Evolutionary conservation across 768 basidiomycete species (phyloP).

Genomic region (Rhodotorula toruloides): DNA sequence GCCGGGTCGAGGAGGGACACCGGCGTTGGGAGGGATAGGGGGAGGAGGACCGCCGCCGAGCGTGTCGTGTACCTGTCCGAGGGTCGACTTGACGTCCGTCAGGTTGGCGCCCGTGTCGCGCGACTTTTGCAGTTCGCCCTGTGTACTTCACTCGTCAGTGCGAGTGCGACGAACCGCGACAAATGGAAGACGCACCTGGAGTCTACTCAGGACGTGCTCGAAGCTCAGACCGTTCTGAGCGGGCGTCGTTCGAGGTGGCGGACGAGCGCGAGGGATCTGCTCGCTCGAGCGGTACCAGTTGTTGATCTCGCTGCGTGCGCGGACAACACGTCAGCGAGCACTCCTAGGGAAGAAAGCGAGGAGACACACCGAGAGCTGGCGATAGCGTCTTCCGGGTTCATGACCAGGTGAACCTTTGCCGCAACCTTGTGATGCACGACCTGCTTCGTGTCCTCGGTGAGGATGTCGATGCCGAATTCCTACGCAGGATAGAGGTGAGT

Average conservation of each 20-base stretch:
- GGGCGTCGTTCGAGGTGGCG: not conserved
- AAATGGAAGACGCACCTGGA: slow-evolving; percentile 54
- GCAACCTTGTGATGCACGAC: slow-evolving; percentile 99
- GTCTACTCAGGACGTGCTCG: slow-evolving; percentile 78
- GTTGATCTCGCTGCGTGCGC: slow-evolving; percentile 39
- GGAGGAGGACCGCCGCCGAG: slow-evolving; percentile 64
- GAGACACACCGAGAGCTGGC: slow-evolving; percentile 32
- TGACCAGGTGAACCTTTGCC: slow-evolving; percentile 82
- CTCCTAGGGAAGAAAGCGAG: slow-evolving; percentile 1
- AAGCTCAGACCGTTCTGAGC: slow-evolving; percentile 64
- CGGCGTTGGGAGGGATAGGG: slow-evolving; percentile 37
- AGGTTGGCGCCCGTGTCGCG: slow-evolving; percentile 87
- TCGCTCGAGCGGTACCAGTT: slow-evolving; percentile 38
- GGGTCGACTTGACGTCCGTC: slow-evolving; percentile 65
- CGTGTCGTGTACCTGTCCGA: slow-evolving; percentile 88
- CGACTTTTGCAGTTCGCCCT: slow-evolving; percentile 87
- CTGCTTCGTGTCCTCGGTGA: slow-evolving; percentile 95
- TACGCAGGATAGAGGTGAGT: slow-evolving; percentile 43
- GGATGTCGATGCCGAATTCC: slow-evolving; percentile 99
- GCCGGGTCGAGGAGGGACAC: slow-evolving; percentile 28
- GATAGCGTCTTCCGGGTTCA: slow-evolving; percentile 71
- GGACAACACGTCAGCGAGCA: slow-evolving; percentile 32
- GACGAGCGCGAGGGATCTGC: not conserved
- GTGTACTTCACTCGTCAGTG: not conserved
- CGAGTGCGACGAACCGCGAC: too few relatives aligned